phyloP scores from a whole-genome alignment of 305 asterid species.

The Fraxinus greggii region DNA sequence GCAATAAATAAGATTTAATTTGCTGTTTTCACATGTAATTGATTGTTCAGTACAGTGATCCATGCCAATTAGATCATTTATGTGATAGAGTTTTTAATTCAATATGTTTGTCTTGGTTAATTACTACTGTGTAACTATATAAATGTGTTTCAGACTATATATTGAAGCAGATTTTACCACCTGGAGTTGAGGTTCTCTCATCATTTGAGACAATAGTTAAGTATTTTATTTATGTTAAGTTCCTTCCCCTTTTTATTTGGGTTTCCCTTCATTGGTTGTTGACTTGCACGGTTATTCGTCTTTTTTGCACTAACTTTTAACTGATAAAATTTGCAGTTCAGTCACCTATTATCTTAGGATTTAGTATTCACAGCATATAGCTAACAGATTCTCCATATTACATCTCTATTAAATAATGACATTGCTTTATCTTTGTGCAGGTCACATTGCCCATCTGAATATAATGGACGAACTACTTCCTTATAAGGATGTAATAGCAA shows the following conservation, averaged over 20 bases:
- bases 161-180: slow-evolving; percentile 81
- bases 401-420: slow-evolving; percentile 25
- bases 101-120: not conserved
- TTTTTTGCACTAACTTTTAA: slow-evolving; percentile 7
- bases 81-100: not conserved
- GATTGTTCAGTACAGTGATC: not conserved
- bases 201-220: slow-evolving; percentile 97
- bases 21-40: not conserved
- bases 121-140: slow-evolving; percentile 13
- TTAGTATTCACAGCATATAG: slow-evolving; percentile 13
- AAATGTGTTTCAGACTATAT: slow-evolving; percentile 63
- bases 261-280: not conserved
- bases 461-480: slow-evolving; percentile 76
- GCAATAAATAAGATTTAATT: not conserved
- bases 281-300: not conserved
- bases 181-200: slow-evolving; percentile 79
- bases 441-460: slow-evolving; percentile 91
- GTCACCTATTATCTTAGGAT: not conserved
- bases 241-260: slow-evolving; percentile 2
- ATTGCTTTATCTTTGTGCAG: slow-evolving; percentile 48
- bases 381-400: not conserved
- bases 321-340: not conserved
- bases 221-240: slow-evolving; percentile 39
- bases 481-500: slow-evolving; percentile 77
- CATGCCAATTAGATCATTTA: not conserved